Conservation (phyloP, 2,329 filamentous ascomycete species). For the Cordyceps pruinosa region DNA sequence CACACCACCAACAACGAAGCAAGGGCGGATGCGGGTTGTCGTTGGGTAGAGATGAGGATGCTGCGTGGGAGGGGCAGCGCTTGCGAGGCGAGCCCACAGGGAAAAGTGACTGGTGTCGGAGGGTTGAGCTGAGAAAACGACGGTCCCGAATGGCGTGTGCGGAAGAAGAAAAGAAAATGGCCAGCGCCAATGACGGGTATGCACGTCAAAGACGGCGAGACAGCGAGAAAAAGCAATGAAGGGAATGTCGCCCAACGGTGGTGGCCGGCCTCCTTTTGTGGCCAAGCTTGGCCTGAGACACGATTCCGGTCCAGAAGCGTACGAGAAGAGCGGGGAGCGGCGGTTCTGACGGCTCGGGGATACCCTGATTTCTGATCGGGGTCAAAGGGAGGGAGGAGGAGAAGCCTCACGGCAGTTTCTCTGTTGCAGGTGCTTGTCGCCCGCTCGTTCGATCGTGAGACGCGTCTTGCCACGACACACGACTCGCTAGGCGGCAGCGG, state of each 20-base stretch:
- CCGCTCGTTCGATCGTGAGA: slow-evolving; percentile 2
- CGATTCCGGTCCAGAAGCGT: neutral
- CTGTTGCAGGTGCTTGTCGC: neutral
- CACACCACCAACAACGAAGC: slow-evolving; percentile 10
- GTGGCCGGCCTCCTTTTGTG: neutral
- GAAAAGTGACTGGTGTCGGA: slow-evolving; percentile 1
- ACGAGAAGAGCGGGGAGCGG: neutral
- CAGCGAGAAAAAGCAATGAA: neutral
- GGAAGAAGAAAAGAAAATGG: neutral
- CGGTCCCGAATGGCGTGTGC: neutral
- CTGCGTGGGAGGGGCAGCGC: neutral
- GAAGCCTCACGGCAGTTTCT: neutral
- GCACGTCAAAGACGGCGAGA: slow-evolving; percentile 3
- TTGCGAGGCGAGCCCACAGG: neutral
- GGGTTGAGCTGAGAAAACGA: neutral
- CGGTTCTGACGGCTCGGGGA: neutral
- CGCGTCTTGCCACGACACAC: slow-evolving; percentile 5
- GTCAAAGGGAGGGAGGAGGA: neutral
- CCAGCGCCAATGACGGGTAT: slow-evolving; percentile 2
- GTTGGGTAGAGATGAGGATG: neutral
- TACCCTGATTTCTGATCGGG: neutral
- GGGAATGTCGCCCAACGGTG: neutral
- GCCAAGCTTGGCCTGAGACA: slow-evolving; percentile 2
- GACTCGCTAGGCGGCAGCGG: neutral
- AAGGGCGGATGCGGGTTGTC: neutral